Conservation (phyloP, 2,329 filamentous ascomycete genomes). For the Pseudodiploospora longispora region DNA sequence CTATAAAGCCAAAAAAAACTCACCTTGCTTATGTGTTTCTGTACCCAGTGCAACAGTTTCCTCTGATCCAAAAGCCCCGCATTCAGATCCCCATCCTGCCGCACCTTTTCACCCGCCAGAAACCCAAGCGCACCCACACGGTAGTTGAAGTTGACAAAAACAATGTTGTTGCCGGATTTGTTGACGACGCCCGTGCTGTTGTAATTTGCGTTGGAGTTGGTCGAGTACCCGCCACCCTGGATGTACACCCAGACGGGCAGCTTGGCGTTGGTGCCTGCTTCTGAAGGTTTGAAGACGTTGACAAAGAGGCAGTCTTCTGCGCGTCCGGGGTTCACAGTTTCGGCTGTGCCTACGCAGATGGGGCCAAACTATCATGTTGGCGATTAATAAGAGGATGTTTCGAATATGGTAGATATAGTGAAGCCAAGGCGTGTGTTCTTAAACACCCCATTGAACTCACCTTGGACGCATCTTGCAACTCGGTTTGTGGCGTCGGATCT, state of each 20-base stretch:
- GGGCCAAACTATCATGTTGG: constrained; percentile 31
- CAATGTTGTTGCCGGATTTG: constrained; percentile 35
- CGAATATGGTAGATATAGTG: not conserved
- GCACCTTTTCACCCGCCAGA: constrained; percentile 48
- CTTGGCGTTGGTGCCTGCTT: constrained; percentile 17
- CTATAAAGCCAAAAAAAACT: not conserved
- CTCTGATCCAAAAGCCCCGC: constrained; percentile 57
- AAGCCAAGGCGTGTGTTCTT: not conserved
- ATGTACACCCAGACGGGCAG: constrained; percentile 33
- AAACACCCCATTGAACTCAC: constrained; percentile 15
- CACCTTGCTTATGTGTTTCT: constrained; percentile 46
- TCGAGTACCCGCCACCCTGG: constrained; percentile 40
- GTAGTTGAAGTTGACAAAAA: constrained; percentile 56
- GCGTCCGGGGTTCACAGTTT: constrained; percentile 13
- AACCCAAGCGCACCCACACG: constrained; percentile 57
- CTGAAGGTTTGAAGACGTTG: constrained; percentile 40
- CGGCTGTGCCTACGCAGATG: constrained; percentile 32
- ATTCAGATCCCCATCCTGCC: constrained; percentile 50
- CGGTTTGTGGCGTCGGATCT: constrained; percentile 27
- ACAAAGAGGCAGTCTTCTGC: constrained; percentile 40
- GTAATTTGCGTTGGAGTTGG: constrained; percentile 42
- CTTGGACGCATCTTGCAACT: constrained; percentile 27
- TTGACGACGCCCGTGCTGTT: constrained; percentile 41
- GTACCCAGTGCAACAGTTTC: constrained; percentile 52
- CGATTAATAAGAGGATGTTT: not conserved